Conservation (phyloP, 768 basidiomycete genomes). For the Macrolepiota fuliginosa region DNA sequence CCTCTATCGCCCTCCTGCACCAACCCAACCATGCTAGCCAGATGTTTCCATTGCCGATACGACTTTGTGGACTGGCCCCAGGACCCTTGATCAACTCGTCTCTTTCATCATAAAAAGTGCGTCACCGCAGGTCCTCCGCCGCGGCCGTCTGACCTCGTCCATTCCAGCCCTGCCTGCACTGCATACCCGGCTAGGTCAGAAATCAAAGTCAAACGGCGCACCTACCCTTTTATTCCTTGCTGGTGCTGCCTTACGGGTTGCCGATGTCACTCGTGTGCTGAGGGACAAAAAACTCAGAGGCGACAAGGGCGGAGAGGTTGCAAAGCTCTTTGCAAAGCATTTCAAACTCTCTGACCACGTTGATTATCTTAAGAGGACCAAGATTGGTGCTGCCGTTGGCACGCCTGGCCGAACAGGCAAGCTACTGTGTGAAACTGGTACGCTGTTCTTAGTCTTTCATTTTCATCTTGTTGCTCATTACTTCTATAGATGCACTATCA, state of each 20-base stretch:
- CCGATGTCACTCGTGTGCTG: conserved; percentile 76
- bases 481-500: conserved; percentile 58
- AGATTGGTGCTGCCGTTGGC: conserved; percentile 84
- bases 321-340: conserved; percentile 94
- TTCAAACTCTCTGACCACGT: conserved; percentile 89
- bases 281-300: conserved; percentile 68
- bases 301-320: conserved; percentile 87
- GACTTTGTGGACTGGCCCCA: conserved; percentile 64
- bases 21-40: conserved; percentile 36
- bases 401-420: conserved; percentile 92
- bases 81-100: conserved; percentile 68
- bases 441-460: conserved; percentile 16
- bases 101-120: conserved; percentile 77
- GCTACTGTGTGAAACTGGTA: conserved; percentile 70
- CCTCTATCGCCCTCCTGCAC: not conserved
- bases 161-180: conserved; percentile 62
- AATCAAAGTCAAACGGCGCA: conserved; percentile 74
- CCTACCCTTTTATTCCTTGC: conserved; percentile 86
- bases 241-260: conserved; percentile 89
- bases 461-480: conserved; percentile 7
- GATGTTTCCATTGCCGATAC: conserved; percentile 76
- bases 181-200: conserved; percentile 68
- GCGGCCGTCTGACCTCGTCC: not conserved
- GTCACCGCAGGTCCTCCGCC: conserved; percentile 15
- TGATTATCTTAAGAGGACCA: conserved; percentile 79